These are phyloP conservation scores for Globisporangium emineosum DNA, from an alignment of 352 stramenopile species.

Conservation along the genomic window DNA sequence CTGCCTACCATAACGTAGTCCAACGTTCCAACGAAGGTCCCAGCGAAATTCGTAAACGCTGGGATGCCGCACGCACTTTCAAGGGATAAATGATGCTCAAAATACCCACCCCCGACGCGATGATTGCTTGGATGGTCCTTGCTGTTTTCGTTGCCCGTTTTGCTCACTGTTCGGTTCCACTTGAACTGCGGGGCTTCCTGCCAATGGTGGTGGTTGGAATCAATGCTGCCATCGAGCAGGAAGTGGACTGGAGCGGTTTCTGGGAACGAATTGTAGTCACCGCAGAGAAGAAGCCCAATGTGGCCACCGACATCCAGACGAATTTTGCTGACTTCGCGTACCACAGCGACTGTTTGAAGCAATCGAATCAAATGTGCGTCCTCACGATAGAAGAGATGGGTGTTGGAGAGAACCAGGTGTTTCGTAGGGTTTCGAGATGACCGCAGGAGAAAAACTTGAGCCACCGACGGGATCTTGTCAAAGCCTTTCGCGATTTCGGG, in stretches of 20 bases:
- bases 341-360: conserved; percentile 45
- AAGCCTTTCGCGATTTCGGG: conserved; percentile 55
- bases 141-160: conserved; percentile 1
- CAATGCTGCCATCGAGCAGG: conserved; percentile 43
- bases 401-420: conserved; percentile 59
- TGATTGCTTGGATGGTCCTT: conserved; percentile 8
- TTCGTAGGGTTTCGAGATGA: conserved; percentile 20
- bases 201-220: conserved; percentile 54
- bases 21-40: conserved; percentile 58
- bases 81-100: conserved; percentile 47
- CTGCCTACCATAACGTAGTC: conserved; percentile 68
- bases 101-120: conserved; percentile 17
- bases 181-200: conserved; percentile 41
- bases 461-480: conserved; percentile 56
- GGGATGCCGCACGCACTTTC: conserved; percentile 58
- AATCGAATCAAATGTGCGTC: conserved; percentile 68
- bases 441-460: conserved; percentile 51
- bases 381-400: conserved; percentile 73
- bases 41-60: conserved; percentile 71
- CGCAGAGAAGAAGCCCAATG: conserved; percentile 52
- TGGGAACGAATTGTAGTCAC: conserved; percentile 68
- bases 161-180: conserved; percentile 30
- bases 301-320: conserved; percentile 19
- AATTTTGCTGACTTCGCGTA: conserved; percentile 33
- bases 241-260: conserved; percentile 42